Conservation (phyloP, 371 early-diverging fungal genomes). For the Blakeslea trispora region DNA sequence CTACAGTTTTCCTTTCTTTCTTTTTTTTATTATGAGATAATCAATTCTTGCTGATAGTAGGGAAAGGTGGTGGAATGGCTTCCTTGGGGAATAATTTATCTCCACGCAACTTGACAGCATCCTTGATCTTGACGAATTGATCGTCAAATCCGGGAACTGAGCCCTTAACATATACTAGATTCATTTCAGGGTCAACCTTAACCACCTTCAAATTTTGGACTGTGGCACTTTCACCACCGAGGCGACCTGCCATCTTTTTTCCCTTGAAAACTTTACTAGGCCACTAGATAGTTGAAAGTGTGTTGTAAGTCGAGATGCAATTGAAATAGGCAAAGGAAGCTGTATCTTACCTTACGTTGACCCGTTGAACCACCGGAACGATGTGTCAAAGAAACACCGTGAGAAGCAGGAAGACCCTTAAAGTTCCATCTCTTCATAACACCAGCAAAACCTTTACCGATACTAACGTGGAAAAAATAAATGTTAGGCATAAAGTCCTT, state of each 20-base stretch:
- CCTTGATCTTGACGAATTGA: constrained; percentile 81
- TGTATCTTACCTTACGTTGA: constrained; percentile 67
- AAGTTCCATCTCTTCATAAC: constrained; percentile 98
- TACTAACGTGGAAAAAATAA: constrained; percentile 41
- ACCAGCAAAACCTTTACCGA: constrained; percentile 97
- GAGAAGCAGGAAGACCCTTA: constrained; percentile 89
- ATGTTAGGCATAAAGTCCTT: too few relatives aligned
- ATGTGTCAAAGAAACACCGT: constrained; percentile 93
- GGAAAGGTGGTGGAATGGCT: constrained; percentile 72
- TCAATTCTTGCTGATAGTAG: constrained; percentile 52
- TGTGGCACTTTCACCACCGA: constrained; percentile 87
- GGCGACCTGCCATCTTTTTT: constrained; percentile 97
- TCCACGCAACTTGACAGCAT: constrained; percentile 82
- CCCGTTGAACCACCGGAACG: constrained; percentile 96
- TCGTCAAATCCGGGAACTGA: constrained; percentile 89
- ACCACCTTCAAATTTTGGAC: constrained; percentile 83
- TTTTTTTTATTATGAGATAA: constrained; percentile 2
- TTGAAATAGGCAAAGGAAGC: not conserved
- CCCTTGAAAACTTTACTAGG: constrained; percentile 95
- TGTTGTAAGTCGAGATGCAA: too few relatives aligned
- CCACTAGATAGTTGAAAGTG: constrained; percentile 41
- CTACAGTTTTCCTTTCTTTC: constrained; percentile 12
- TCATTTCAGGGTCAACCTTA: constrained; percentile 85
- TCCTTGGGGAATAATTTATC: constrained; percentile 70
- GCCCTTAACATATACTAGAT: constrained; percentile 91